Evolutionary conservation across 1,284 basidiomycete species (phyloP).

Genomic region (Fomitopsis schrenkii): DNA sequence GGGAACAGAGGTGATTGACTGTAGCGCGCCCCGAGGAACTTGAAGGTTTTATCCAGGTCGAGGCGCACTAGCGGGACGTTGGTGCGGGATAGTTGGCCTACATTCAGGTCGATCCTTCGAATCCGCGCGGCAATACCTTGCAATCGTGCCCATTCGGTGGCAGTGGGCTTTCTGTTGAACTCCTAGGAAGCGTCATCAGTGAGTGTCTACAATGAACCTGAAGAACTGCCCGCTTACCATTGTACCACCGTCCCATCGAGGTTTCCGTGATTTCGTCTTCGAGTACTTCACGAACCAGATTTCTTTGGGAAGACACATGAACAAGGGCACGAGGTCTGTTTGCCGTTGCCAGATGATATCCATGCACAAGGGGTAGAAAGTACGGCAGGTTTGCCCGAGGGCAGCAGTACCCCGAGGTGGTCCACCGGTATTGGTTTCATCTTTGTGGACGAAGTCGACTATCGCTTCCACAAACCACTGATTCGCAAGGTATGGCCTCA

Average conservation of each 20-base stretch:
- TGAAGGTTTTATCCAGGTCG: not conserved
- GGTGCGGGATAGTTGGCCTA: not conserved
- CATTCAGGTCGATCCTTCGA: not conserved
- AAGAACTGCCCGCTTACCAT: too few relatives aligned
- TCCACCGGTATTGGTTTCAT: not conserved
- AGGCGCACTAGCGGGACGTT: not conserved
- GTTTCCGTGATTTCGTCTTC: not conserved
- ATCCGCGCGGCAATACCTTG: not conserved
- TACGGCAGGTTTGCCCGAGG: not conserved
- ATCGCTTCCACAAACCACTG: too few relatives aligned
- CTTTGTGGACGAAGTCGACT: too few relatives aligned
- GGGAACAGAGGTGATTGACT: not conserved
- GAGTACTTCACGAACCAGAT: not conserved
- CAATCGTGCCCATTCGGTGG: not conserved
- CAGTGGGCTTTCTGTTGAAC: not conserved
- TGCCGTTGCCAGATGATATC: not conserved
- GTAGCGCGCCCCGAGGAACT: not conserved
- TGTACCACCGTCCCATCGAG: not conserved
- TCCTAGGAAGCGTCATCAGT: not conserved
- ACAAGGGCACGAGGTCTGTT: not conserved
- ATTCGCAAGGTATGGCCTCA: too few relatives aligned
- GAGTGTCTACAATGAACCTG: too few relatives aligned
- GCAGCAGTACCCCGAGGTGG: not conserved
- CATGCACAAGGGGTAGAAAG: not conserved
- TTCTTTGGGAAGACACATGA: not conserved